These are phyloP conservation scores for Bipolaris cookei DNA, from an alignment of 2,329 filamentous ascomycete genomes.

Conservation along the genomic window DNA sequence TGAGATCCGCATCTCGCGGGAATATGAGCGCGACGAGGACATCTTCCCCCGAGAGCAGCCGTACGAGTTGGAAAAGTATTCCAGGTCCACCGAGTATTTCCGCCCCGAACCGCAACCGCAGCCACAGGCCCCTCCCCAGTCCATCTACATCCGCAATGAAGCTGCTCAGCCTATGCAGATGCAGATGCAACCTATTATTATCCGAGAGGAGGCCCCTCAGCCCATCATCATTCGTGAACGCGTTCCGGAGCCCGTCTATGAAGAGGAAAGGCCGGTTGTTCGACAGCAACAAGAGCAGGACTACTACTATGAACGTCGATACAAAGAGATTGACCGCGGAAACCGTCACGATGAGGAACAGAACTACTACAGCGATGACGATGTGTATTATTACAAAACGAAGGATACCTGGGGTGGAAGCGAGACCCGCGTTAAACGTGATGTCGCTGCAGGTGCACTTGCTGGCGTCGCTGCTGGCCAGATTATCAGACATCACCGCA, in stretches of 20 bases:
- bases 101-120: slow-evolving; percentile 51
- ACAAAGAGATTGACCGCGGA: slow-evolving; percentile 61
- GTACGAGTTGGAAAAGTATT: slow-evolving; percentile 58
- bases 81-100: slow-evolving; percentile 60
- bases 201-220: slow-evolving; percentile 49
- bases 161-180: slow-evolving; percentile 56
- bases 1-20: slow-evolving; percentile 42
- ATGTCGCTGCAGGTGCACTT: slow-evolving; percentile 67
- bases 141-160: slow-evolving; percentile 60
- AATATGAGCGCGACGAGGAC: slow-evolving; percentile 43
- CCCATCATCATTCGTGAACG: slow-evolving; percentile 56
- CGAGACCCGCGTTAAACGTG: slow-evolving; percentile 60
- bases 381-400: slow-evolving; percentile 65
- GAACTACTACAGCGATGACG: slow-evolving; percentile 65
- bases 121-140: slow-evolving; percentile 37
- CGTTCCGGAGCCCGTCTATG: slow-evolving; percentile 62
- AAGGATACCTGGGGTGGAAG: slow-evolving; percentile 51
- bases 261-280: slow-evolving; percentile 58
- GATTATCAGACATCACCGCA: slow-evolving; percentile 63
- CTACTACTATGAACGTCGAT: slow-evolving; percentile 66
- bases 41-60: slow-evolving; percentile 37
- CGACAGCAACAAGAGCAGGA: slow-evolving; percentile 61
- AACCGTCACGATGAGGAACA: slow-evolving; percentile 51
- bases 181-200: slow-evolving; percentile 53
- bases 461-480: slow-evolving; percentile 67